Percentiles rank a stretch among this genome's conserved stretches.
Evolutionary conservation across 2,329 filamentous ascomycete species (phyloP).

Genomic region (Beauveria caledonica): DNA sequence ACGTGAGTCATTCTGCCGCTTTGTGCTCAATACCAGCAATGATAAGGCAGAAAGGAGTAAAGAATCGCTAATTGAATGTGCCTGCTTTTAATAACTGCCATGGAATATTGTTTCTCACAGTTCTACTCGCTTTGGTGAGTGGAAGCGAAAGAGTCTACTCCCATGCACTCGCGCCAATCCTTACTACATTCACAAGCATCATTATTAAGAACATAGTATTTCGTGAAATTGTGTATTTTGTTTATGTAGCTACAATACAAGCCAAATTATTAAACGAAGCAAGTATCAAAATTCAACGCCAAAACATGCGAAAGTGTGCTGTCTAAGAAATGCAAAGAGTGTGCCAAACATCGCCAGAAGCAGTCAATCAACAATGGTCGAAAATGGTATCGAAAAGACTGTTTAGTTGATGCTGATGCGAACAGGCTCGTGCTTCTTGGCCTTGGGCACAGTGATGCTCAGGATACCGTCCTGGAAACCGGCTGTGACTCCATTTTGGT

Average conservation of each 20-base stretch:
- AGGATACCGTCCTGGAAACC: slow-evolving; percentile 59
- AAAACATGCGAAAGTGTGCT: neutral
- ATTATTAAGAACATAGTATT: neutral
- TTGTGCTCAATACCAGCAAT: no score
- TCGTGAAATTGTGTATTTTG: neutral
- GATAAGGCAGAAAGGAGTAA: no score
- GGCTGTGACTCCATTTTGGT: slow-evolving; percentile 54
- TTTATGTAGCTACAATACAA: slow-evolving; percentile 2
- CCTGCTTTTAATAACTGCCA: no score
- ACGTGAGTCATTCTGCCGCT: neutral
- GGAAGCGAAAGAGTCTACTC: neutral
- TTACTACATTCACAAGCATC: neutral
- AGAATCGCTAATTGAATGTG: no score
- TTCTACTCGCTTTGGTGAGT: neutral
- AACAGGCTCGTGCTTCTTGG: slow-evolving; percentile 47
- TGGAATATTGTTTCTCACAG: no score
- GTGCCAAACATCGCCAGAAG: neutral
- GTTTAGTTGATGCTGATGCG: slow-evolving; percentile 47
- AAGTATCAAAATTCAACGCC: neutral
- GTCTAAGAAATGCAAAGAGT: neutral
- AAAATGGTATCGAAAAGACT: neutral
- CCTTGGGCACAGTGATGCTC: slow-evolving; percentile 57
- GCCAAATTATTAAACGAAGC: neutral
- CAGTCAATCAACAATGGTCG: neutral
- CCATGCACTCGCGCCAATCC: neutral